Evolutionary conservation across 805 yeast species (phyloP).

Genomic region (Schizosaccharomyces osmophilus): DNA sequence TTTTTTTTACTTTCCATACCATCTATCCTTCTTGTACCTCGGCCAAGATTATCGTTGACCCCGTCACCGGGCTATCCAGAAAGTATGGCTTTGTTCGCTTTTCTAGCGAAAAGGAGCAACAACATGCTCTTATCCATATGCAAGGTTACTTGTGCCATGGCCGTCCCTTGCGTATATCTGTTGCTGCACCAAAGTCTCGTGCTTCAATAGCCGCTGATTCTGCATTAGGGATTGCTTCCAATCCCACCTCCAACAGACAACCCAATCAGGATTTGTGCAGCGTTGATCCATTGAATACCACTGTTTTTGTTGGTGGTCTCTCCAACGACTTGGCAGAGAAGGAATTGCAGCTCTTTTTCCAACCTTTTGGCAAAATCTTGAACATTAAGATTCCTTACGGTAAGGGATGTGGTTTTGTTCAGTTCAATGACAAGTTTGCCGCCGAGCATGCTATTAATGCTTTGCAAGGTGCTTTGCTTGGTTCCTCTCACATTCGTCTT

Average conservation of each 20-base stretch:
- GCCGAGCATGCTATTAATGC: slow-evolving; percentile 69
- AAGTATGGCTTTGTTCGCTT: slow-evolving; percentile 86
- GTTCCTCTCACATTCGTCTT: slow-evolving; percentile 56
- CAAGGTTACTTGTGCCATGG: slow-evolving; percentile 51
- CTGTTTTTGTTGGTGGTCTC: slow-evolving; percentile 45
- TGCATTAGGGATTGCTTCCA: slow-evolving; percentile 4
- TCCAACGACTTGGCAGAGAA: slow-evolving; percentile 31
- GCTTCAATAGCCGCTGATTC: slow-evolving; percentile 9
- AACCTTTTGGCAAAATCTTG: slow-evolving; percentile 48
- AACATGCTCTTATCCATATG: slow-evolving; percentile 54
- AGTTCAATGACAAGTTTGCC: slow-evolving; percentile 46
- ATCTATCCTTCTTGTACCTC: slow-evolving; percentile 50
- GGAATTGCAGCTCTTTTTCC: slow-evolving; percentile 35
- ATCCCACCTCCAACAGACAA: slow-evolving; percentile 6
- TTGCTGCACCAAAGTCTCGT: slow-evolving; percentile 32
- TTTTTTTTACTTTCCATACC: slow-evolving; percentile 40
- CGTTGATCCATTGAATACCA: slow-evolving; percentile 64
- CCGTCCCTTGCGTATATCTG: slow-evolving; percentile 53
- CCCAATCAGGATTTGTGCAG: slow-evolving; percentile 20
- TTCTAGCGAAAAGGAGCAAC: slow-evolving; percentile 36
- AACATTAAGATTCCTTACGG: slow-evolving; percentile 62
- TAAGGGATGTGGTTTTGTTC: slow-evolving; percentile 73
- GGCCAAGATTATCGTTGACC: slow-evolving; percentile 60
- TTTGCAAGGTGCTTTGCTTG: slow-evolving; percentile 78
- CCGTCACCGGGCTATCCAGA: slow-evolving; percentile 39